Conservation (phyloP, 495 filamentous ascomycete species). For the Aspergillus bertholletiae region DNA sequence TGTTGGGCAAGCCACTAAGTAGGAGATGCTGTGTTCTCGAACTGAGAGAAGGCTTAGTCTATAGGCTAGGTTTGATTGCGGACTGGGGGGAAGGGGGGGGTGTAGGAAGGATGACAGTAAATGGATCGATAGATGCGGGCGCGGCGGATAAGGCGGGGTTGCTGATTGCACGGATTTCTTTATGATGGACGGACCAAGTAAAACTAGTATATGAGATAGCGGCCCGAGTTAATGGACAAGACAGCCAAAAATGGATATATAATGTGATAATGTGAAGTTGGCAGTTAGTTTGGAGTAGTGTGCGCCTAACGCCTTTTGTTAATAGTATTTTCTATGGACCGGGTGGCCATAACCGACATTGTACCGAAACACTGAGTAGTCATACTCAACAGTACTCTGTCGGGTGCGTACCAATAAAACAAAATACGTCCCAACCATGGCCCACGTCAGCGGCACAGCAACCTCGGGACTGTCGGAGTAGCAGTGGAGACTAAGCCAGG, state of each 20-base stretch:
- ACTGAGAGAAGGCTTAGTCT: not conserved
- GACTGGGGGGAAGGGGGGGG: slow-evolving; percentile 4
- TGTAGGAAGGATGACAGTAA: no score
- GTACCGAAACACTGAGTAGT: no score
- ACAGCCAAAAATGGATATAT: not conserved
- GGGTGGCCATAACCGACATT: not conserved
- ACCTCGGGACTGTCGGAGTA: slow-evolving; percentile 5
- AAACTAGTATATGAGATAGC: not conserved
- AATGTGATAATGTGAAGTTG: not conserved
- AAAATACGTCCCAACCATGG: slow-evolving; percentile 3
- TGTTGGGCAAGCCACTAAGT: not conserved
- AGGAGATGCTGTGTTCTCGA: not conserved
- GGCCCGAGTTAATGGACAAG: not conserved
- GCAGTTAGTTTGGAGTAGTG: not conserved
- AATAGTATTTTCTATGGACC: not conserved
- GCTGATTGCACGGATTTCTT: not conserved
- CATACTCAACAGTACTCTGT: no score
- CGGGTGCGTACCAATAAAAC: not conserved
- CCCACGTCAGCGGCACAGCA: not conserved
- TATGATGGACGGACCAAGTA: not conserved
- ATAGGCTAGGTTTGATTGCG: slow-evolving; percentile 1
- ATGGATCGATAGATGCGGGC: no score
- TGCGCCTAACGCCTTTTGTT: not conserved
- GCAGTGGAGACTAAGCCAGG: not conserved
- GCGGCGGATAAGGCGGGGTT: not conserved